A percentile compares a stretch with the other conserved stretches of the same genome.
These are phyloP conservation scores for Lachancea meyersii DNA, from an alignment of 805 yeast genomes.

Conservation along the genomic window DNA sequence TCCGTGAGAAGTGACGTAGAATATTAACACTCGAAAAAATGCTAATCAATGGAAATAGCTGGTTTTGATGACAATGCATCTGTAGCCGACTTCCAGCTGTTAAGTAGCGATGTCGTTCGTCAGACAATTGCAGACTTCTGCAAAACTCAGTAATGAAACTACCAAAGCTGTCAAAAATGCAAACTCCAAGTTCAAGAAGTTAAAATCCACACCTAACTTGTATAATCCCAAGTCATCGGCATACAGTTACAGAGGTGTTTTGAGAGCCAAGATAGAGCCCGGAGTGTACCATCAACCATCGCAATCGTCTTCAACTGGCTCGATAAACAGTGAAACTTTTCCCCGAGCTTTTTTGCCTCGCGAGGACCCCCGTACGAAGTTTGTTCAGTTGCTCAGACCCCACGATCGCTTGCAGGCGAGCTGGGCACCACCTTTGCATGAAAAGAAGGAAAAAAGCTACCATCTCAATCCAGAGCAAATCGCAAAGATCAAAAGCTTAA, in stretches of 20 bases:
- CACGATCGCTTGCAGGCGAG: constrained; percentile 33
- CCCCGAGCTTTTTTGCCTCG: constrained; percentile 66
- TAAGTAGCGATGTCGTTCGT: constrained; percentile 11
- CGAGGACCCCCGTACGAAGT: constrained; percentile 49
- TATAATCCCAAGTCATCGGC: constrained; percentile 61
- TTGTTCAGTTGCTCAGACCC: constrained; percentile 31
- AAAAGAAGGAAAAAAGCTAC: constrained; percentile 40
- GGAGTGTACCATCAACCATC: constrained; percentile 60
- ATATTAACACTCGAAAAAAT: too few species aligned
- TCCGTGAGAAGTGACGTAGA: too few species aligned
- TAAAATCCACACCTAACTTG: constrained; percentile 27
- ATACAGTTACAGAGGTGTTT: constrained; percentile 49
- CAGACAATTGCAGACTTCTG: constrained; percentile 15
- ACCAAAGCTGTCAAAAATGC: constrained; percentile 14
- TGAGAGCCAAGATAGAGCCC: constrained; percentile 39
- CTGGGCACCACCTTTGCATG: constrained; percentile 35
- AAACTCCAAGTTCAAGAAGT: constrained; percentile 13
- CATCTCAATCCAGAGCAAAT: constrained; percentile 54
- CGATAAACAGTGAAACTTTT: constrained; percentile 43
- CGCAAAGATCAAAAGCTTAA: constrained; percentile 48
- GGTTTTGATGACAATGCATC: too few species aligned
- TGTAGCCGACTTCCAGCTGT: too few species aligned
- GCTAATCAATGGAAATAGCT: too few species aligned
- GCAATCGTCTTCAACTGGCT: constrained; percentile 54
- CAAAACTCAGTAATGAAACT: constrained; percentile 10